phyloP scores from a whole-genome alignment of 768 basidiomycete genomes.

The Collybia sp. region DNA sequence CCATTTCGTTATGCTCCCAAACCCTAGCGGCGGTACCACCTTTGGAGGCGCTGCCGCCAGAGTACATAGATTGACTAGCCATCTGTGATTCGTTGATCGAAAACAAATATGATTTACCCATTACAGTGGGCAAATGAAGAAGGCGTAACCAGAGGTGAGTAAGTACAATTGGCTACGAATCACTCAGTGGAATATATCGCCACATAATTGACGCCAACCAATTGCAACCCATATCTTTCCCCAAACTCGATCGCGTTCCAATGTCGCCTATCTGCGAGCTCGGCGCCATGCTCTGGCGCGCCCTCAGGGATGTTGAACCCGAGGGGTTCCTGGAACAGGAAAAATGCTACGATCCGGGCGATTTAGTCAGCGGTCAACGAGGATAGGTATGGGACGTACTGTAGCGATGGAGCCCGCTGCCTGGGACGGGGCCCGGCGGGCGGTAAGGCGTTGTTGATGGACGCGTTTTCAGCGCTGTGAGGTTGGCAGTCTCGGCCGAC shows the following conservation, averaged over 20 bases:
- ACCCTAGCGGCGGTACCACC: too few relatives aligned
- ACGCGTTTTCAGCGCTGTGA: constrained; percentile 35
- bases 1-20: too few relatives aligned
- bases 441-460: constrained; percentile 50
- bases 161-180: too few relatives aligned
- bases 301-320: constrained; percentile 35
- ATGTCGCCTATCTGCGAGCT: constrained; percentile 38
- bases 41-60: too few relatives aligned
- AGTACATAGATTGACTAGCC: too few relatives aligned
- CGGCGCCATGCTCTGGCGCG: constrained; percentile 40
- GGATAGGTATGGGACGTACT: constrained; percentile 26
- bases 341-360: constrained; percentile 33
- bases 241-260: constrained; percentile 59
- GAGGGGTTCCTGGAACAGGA: constrained; percentile 57
- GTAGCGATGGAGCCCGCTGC: constrained; percentile 54
- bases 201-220: constrained; percentile 50
- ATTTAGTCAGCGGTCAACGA: neutral
- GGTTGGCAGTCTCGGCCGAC: constrained; percentile 13
- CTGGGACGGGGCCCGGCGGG: constrained; percentile 50
- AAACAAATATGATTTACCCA: too few relatives aligned
- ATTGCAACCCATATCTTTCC: constrained; percentile 41
- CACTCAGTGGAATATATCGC: too few relatives aligned
- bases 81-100: too few relatives aligned
- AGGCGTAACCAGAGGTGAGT: too few relatives aligned
- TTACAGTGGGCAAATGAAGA: too few relatives aligned